These are phyloP conservation scores for Fereydounia khargensis DNA, from an alignment of 1,284 basidiomycete genomes.

Conservation along the genomic window DNA sequence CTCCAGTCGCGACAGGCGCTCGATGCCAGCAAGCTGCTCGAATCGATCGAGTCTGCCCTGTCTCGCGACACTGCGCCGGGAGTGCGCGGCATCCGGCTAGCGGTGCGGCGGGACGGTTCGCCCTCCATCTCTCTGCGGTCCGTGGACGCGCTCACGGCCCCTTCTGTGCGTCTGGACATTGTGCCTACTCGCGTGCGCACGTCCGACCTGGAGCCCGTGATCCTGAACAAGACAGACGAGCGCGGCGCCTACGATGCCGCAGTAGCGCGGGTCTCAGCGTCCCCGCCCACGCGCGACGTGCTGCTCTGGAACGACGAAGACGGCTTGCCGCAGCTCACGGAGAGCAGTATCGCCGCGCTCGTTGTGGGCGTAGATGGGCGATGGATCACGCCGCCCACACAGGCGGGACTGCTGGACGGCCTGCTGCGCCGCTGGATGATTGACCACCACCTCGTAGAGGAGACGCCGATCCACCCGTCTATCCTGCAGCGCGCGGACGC, in stretches of 20 bases:
- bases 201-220: constrained; percentile 28
- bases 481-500: constrained; percentile 7
- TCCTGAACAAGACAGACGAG: constrained; percentile 38
- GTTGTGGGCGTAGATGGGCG: neutral
- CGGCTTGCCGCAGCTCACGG: constrained; percentile 11
- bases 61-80: neutral
- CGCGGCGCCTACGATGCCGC: constrained; percentile 31
- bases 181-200: constrained; percentile 20
- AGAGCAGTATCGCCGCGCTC: constrained; percentile 17
- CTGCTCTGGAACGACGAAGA: constrained; percentile 31
- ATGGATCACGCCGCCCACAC: constrained; percentile 14
- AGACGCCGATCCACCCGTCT: constrained; percentile 13
- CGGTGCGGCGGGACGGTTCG: constrained; percentile 11
- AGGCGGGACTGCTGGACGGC: constrained; percentile 25
- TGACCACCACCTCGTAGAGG: constrained; percentile 12
- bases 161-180: constrained; percentile 17
- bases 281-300: constrained; percentile 23
- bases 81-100: constrained; percentile 23
- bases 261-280: constrained; percentile 18
- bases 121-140: constrained; percentile 16
- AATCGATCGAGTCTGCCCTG: constrained; percentile 14
- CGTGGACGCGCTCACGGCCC: no score
- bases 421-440: constrained; percentile 26
- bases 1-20: constrained; percentile 15
- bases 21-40: constrained; percentile 9